A percentile compares a stretch with the other conserved stretches of the same genome.
These are phyloP conservation scores for Phaffomyces antillensis DNA, from an alignment of 805 yeast genomes.

Conservation along the genomic window DNA sequence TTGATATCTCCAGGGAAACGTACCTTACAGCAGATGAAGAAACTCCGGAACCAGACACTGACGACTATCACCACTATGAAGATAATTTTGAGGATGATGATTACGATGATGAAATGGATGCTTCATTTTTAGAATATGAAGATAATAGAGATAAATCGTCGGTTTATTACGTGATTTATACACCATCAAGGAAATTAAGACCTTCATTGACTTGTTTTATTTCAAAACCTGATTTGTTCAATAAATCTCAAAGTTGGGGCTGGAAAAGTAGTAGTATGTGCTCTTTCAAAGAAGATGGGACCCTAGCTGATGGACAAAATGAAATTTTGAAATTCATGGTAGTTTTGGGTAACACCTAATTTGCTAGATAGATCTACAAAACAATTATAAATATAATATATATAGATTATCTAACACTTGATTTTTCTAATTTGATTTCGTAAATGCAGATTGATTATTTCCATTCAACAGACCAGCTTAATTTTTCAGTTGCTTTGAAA, in stretches of 20 bases:
- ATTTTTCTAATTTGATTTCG: no score
- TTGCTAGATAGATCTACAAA: not conserved
- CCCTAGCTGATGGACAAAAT: constrained; percentile 36
- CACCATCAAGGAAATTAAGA: constrained; percentile 42
- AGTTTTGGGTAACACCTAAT: constrained; percentile 37
- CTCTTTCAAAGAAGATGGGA: constrained; percentile 41
- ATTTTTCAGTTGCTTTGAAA: constrained; percentile 72
- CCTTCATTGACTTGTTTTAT: constrained; percentile 44
- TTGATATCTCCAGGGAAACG: constrained; percentile 2
- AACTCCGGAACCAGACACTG: constrained; percentile 23
- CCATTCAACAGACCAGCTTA: constrained; percentile 78
- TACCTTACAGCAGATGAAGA: constrained; percentile 22
- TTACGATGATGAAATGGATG: constrained; percentile 9
- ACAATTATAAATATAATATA: not conserved
- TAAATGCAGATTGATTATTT: constrained; percentile 11
- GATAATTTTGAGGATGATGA: constrained; percentile 8
- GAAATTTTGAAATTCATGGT: constrained; percentile 42
- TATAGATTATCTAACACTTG: no score
- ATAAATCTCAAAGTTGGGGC: constrained; percentile 53
- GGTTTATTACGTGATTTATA: constrained; percentile 47
- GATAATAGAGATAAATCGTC: constrained; percentile 40
- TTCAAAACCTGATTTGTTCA: constrained; percentile 48
- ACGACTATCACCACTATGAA: constrained; percentile 4
- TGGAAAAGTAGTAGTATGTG: constrained; percentile 54
- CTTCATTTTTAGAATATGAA: constrained; percentile 33